phyloP scores from a whole-genome alignment of 257 asterid species.

The Lithospermum erythrorhizon region DNA sequence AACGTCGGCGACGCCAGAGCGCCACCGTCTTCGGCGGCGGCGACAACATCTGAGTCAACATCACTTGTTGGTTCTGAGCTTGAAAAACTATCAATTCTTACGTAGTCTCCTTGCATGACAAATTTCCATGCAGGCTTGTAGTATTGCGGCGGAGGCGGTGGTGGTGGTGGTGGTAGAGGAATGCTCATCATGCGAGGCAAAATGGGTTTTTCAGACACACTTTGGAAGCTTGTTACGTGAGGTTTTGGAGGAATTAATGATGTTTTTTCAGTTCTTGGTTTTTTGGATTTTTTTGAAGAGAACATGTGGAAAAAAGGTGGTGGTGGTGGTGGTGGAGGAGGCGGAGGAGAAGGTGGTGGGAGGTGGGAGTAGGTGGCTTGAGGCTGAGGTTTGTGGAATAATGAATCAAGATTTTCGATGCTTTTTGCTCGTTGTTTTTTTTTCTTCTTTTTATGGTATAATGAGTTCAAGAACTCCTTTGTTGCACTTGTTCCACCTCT shows the following conservation, averaged over 20 bases:
- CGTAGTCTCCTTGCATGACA: conserved; percentile 76
- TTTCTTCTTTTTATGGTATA: conserved; percentile 69
- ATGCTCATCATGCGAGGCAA: conserved; percentile 44
- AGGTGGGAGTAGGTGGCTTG: conserved; percentile 29
- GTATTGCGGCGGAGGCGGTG: conserved; percentile 71
- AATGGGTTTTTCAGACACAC: conserved; percentile 31
- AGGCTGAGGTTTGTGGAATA: conserved; percentile 39
- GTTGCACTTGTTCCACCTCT: conserved; percentile 55
- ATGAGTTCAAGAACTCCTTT: conserved; percentile 61
- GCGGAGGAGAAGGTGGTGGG: conserved; percentile 32
- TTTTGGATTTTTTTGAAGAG: conserved; percentile 47
- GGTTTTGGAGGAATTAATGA: conserved; percentile 14
- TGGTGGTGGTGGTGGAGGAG: conserved; percentile 39
- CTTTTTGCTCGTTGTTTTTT: conserved; percentile 63
- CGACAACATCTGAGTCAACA: conserved; percentile 36
- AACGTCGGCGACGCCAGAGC: conserved; percentile 13
- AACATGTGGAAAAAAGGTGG: conserved; percentile 43
- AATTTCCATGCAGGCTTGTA: conserved; percentile 67
- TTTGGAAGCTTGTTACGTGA: conserved; percentile 16
- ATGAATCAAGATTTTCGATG: conserved; percentile 53
- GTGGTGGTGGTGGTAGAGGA: conserved; percentile 61
- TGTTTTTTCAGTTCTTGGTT: conserved; percentile 41
- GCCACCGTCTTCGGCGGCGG: conserved; percentile 22
- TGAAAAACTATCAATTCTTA: conserved; percentile 47
- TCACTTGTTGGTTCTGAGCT: conserved; percentile 68